Evolutionary conservation across 306 rosid genomes (phyloP), one percentile per base, ranked within the genome.

Genomic region (Quercus bicolor): DNA sequence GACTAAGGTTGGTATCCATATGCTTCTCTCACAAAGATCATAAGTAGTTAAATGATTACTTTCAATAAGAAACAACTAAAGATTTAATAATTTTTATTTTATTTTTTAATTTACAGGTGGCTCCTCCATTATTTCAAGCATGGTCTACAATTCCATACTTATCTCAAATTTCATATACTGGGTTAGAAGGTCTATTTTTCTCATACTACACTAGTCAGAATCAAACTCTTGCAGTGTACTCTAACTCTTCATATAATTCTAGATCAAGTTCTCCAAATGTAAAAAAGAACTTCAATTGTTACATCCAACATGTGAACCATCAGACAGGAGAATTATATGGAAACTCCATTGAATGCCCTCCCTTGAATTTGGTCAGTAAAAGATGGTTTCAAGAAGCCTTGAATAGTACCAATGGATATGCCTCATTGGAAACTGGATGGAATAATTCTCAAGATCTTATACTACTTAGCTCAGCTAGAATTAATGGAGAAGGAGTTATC

Each of bases 41-140:
- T 37, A n/a, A 13, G 23, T 26, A 6, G 13, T 64, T 64, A 26
- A 26, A 23, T 26, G 33, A 11, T 70, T 20, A 24, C 2, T 19
- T 24, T 29, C 48, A 24, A 15, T 6, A 48, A 70, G 54, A 45
- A n/a, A 34, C 23, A 70, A 11, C 52, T 4, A 19, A 70, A 21
- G 7, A 23, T 12, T 40, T 75, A 10, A 37, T 37, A 37, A 7
- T 40, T 40, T 13, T 6, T 56, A 2, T 31, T 5, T 6, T 19
- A n/a, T 18, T 6, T 18, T 40, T 45, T 45, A 45, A 10, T 12
- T 62, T 77, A 56, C 69, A 89, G 90, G 82, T 87, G 76, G 89
- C 93, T 75, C 91, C 90, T 4, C 31, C 78, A 33, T 71, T 89
- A 68, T 89, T 84, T 85, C 68, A 85, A 79, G 87, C 89, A 70